phyloP scores from a whole-genome alignment of 257 asterid genomes.

The Gentiana macrophylla region DNA sequence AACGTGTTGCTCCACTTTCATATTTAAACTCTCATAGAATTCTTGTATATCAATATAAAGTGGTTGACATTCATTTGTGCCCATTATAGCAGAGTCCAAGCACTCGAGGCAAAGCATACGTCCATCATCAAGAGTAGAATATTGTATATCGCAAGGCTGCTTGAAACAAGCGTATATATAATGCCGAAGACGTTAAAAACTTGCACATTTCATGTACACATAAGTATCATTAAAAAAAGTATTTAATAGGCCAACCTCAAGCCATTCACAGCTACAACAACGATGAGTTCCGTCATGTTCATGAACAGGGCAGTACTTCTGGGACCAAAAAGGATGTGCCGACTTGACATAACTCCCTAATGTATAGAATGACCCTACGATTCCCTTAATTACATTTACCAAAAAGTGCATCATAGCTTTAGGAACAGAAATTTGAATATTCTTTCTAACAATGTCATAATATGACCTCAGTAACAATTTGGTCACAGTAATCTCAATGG shows the following conservation, averaged over 20 bases:
- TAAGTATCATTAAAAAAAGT: too few relatives aligned
- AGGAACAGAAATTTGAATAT: conserved; percentile 63
- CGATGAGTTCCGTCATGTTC: conserved; percentile 95
- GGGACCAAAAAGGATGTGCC: conserved; percentile 99
- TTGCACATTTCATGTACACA: not conserved
- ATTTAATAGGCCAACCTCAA: conserved; percentile 48
- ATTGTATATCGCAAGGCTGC: conserved; percentile 62
- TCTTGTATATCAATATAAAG: conserved; percentile 71
- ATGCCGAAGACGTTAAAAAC: not conserved
- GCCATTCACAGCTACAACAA: conserved; percentile 96
- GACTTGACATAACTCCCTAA: too few relatives aligned
- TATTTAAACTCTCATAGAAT: too few relatives aligned
- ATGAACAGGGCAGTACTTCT: conserved; percentile 93
- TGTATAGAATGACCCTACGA: too few relatives aligned
- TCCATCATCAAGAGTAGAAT: conserved; percentile 72
- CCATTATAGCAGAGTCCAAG: conserved; percentile 84
- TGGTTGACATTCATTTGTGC: conserved; percentile 71
- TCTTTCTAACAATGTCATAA: conserved; percentile 81
- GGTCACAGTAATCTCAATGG: conserved; percentile 57
- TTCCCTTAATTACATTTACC: too few relatives aligned
- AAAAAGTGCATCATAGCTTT: conserved; percentile 93
- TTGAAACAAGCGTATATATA: conserved; percentile 9
- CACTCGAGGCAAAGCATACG: conserved; percentile 94
- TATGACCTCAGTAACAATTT: too few relatives aligned
- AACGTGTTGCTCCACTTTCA: conserved; percentile 73